Base-by-base conservation (phyloP, 176 grass and related monocot species). In the Chrysopogon serrulatus region DNA sequence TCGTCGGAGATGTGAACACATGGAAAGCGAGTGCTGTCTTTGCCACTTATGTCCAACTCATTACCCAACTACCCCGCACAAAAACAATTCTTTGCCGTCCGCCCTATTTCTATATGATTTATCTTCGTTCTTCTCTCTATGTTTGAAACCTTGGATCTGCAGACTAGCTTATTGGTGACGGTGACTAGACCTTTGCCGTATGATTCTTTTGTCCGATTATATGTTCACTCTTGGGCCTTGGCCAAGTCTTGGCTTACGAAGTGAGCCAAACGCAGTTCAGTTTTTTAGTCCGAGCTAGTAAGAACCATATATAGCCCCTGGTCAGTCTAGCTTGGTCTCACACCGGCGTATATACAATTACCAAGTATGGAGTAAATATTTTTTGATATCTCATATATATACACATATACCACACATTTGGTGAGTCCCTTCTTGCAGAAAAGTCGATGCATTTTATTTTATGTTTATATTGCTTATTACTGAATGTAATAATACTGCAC, bases 41-140 rank as follows among this genome's bases (percentile, higher is more conserved):
- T 62, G 73, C 59, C 65, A 86, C 83, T 86, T 86, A 37, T 63
- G 75, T 79, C 75, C 84, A 79, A 86, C 54, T 86, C 84, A 86
- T 84, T 67, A 31, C 6, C 33, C 43, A 76, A 76, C 71, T 61
- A 40, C 60, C 10, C 40, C 19, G 3, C 43, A 67, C 45, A 53
- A 40, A 10, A 76, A 66, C 33, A 53, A 54, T 19, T 17, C 33
- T n/a, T 10, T 84, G 82, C 82, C 82, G 82, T 51, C 82, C 82
- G 10, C 51, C 23, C 34, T 15, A 32, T 84, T 83, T 84, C 31
- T 66, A 66, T 84, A 84, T n/a, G 24, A 56, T 56, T n/a, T 56
- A 14, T 61, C 59, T 21, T 30, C 0, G 12, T 54, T 76, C 60
- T 37, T 12, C 17, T 76, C 71, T 10, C 12, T 54, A 14, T 67